Conservation (phyloP, 2,329 filamentous ascomycete species). For the Decorospora gaudefroyi region DNA sequence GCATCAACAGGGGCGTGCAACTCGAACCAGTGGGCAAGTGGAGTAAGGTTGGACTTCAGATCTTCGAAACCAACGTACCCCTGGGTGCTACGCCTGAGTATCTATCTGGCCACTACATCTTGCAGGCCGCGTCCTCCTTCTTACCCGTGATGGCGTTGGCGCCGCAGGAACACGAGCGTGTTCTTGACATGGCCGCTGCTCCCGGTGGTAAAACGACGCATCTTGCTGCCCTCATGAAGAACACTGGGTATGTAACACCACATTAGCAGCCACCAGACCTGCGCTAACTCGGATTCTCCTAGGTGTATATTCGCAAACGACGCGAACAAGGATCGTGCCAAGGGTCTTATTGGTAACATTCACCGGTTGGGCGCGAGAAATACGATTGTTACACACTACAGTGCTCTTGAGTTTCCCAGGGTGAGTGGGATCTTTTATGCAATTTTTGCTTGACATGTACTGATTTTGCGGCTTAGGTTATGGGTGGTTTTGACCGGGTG, state of each 20-base stretch:
- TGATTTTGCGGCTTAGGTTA: too few relatives aligned
- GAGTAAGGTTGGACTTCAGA: conserved; percentile 95
- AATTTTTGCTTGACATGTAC: too few relatives aligned
- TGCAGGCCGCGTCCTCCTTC: conserved; percentile 96
- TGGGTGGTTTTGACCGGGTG: conserved; percentile 94
- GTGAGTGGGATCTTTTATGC: too few relatives aligned
- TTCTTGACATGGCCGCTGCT: conserved; percentile 76
- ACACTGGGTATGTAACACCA: too few relatives aligned
- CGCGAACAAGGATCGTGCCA: conserved; percentile 87
- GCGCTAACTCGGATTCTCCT: too few relatives aligned
- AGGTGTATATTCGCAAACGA: conserved; percentile 95
- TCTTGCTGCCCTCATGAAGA: conserved; percentile 96
- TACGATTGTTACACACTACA: conserved; percentile 92
- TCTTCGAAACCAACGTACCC: conserved; percentile 87
- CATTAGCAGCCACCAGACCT: too few relatives aligned
- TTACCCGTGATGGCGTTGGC: conserved; percentile 96
- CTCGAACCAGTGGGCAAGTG: conserved; percentile 97
- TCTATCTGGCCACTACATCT: conserved; percentile 94
- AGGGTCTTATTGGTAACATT: conserved; percentile 94
- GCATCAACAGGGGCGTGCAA: conserved; percentile 96
- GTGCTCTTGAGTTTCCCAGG: conserved; percentile 89
- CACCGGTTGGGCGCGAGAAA: conserved; percentile 93
- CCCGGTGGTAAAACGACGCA: conserved; percentile 97
- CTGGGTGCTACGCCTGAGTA: conserved; percentile 97
- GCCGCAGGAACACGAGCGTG: conserved; percentile 87